These are phyloP conservation scores for Gaultheria prostrata DNA, from an alignment of 148 eudicot genomes.

Conservation along the genomic window DNA sequence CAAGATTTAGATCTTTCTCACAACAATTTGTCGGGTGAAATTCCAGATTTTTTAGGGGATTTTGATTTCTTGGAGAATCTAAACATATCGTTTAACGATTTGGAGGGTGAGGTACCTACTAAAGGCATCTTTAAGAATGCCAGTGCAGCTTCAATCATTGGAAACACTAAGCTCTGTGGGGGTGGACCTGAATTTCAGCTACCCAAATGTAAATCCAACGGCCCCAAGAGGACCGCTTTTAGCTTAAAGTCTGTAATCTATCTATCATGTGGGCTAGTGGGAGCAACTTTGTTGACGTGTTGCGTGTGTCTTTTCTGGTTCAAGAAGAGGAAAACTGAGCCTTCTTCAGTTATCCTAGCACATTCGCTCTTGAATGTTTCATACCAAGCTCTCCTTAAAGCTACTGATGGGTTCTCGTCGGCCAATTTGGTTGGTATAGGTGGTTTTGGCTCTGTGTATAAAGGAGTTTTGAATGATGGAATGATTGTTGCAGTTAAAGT, in stretches of 20 bases:
- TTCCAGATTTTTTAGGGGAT: constrained; percentile 27
- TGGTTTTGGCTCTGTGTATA: constrained; percentile 22
- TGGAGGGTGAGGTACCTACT: constrained; percentile 42
- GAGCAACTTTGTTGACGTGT: neutral
- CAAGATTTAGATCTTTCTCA: constrained; percentile 30
- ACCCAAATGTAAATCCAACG: constrained; percentile 21
- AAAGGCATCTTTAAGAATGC: constrained; percentile 33
- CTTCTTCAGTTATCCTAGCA: neutral
- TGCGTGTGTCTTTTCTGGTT: neutral
- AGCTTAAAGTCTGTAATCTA: neutral
- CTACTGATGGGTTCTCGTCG: constrained; percentile 15
- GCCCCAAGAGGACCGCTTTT: neutral
- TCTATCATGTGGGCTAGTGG: constrained; percentile 1
- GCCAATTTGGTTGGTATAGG: constrained; percentile 21
- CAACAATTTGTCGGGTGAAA: constrained; percentile 38
- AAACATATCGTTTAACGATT: constrained; percentile 29
- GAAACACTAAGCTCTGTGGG: constrained; percentile 43
- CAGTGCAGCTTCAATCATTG: constrained; percentile 25
- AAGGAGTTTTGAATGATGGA: constrained; percentile 14
- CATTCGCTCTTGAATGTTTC: constrained; percentile 4
- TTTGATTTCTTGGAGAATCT: constrained; percentile 16
- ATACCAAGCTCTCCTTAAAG: constrained; percentile 20
- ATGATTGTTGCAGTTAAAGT: constrained; percentile 20
- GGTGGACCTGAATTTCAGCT: constrained; percentile 30
- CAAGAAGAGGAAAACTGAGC: neutral